Evolutionary conservation across 148 eudicot genomes (phyloP).

Genomic region (Agrostemma githago): DNA sequence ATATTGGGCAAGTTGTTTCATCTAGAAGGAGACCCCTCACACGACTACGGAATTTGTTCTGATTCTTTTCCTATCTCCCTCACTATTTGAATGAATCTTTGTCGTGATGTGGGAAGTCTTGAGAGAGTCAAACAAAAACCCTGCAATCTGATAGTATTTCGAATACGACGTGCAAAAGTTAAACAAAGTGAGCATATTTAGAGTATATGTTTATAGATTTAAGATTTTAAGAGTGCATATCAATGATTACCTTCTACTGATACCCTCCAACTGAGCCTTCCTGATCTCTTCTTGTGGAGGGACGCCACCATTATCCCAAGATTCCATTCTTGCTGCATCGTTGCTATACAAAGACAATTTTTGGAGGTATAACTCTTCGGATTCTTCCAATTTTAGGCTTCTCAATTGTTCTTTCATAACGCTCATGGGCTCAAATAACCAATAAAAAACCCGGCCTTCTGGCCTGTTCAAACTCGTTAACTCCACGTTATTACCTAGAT

Average conservation of each 20-base stretch:
- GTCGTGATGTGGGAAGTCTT: slow-evolving; percentile 31
- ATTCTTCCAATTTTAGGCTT: slow-evolving; percentile 25
- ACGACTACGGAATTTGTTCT: slow-evolving; percentile 10
- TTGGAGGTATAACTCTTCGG: slow-evolving; percentile 32
- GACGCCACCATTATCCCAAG: slow-evolving; percentile 34
- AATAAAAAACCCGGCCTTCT: slow-evolving; percentile 32
- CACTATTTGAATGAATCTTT: slow-evolving; percentile 25
- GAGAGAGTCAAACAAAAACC: slow-evolving; percentile 35
- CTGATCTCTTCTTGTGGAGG: slow-evolving; percentile 31
- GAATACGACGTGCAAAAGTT: neutral
- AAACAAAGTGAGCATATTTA: neutral
- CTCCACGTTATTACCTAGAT: slow-evolving; percentile 26
- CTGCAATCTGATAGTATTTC: slow-evolving; percentile 27
- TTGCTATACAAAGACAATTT: slow-evolving; percentile 25
- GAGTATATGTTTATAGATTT: neutral
- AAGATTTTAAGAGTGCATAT: neutral
- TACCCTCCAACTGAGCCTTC: slow-evolving; percentile 34
- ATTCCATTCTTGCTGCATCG: slow-evolving; percentile 24
- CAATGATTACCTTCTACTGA: slow-evolving; percentile 24
- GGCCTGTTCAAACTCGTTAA: slow-evolving; percentile 31
- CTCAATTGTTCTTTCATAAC: slow-evolving; percentile 31
- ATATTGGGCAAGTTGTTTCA: neutral
- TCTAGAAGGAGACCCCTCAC: slow-evolving; percentile 8
- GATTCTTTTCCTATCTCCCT: slow-evolving; percentile 24
- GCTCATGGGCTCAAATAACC: slow-evolving; percentile 36